Evolutionary conservation across 805 yeast species (phyloP).

Genomic region (Torulaspora indica): DNA sequence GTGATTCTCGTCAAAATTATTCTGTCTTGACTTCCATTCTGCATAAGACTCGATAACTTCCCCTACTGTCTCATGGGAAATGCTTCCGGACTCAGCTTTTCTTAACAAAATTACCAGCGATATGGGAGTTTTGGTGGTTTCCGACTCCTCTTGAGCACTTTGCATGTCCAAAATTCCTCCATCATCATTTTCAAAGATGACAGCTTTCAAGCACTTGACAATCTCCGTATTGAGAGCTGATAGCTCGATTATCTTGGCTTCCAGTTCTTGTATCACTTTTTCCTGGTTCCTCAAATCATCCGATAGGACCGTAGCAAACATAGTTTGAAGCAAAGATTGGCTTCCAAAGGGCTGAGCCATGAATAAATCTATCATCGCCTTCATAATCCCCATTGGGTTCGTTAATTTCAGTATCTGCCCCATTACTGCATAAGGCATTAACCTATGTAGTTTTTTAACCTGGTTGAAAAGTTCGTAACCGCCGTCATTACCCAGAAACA

Average conservation of each 20-base stretch:
- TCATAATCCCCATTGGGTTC: slow-evolving; percentile 80
- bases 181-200: slow-evolving; percentile 34
- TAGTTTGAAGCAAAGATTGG: slow-evolving; percentile 63
- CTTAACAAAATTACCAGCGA: slow-evolving; percentile 27
- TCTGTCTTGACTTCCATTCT: slow-evolving; percentile 25
- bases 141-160: slow-evolving; percentile 33
- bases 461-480: slow-evolving; percentile 72
- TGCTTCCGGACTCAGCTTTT: slow-evolving; percentile 16
- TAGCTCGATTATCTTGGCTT: slow-evolving; percentile 35
- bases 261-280: slow-evolving; percentile 47
- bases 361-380: slow-evolving; percentile 72
- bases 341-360: slow-evolving; percentile 74
- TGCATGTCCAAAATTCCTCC: slow-evolving; percentile 29
- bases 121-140: slow-evolving; percentile 28
- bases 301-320: slow-evolving; percentile 65
- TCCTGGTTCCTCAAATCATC: slow-evolving; percentile 69
- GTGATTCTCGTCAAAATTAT: slow-evolving; percentile 17
- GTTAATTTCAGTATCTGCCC: slow-evolving; percentile 75
- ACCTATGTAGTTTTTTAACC: slow-evolving; percentile 61
- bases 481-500: slow-evolving; percentile 75
- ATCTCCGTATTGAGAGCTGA: slow-evolving; percentile 25
- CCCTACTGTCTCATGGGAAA: slow-evolving; percentile 23
- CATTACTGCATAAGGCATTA: slow-evolving; percentile 77
- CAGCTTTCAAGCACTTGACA: slow-evolving; percentile 31
- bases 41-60: slow-evolving; percentile 33